Evolutionary conservation across 495 filamentous ascomycete species (phyloP).

Genomic region (Podospora fimiseda): DNA sequence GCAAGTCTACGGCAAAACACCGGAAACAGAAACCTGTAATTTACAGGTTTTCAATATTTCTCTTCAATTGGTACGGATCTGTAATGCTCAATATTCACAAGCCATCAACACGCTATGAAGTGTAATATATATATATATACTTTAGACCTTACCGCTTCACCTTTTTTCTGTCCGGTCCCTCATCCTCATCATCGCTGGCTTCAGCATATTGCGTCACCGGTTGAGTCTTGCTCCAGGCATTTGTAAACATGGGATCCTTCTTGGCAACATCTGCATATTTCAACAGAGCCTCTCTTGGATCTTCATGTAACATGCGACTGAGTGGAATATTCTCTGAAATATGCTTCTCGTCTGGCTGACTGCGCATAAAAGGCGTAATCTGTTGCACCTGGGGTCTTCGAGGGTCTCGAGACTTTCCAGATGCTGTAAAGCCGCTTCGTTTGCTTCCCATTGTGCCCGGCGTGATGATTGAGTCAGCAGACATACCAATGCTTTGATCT

Average conservation of each 20-base stretch:
- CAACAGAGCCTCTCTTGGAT: slow-evolving; percentile 86
- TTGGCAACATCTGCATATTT: slow-evolving; percentile 94
- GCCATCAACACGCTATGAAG: too few relatives aligned
- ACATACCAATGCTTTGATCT: slow-evolving; percentile 68
- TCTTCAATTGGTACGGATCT: too few relatives aligned
- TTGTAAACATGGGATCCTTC: slow-evolving; percentile 90
- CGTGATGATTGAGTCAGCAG: slow-evolving; percentile 72
- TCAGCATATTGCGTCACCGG: slow-evolving; percentile 89
- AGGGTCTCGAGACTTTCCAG: slow-evolving; percentile 73
- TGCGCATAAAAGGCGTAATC: slow-evolving; percentile 87
- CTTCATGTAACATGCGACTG: slow-evolving; percentile 93
- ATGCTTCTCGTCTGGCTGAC: slow-evolving; percentile 82
- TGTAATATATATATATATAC: background rate
- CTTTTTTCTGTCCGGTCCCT: slow-evolving; percentile 64
- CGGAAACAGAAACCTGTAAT: background rate
- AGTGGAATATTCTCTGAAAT: slow-evolving; percentile 82
- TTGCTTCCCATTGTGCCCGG: slow-evolving; percentile 48
- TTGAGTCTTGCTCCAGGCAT: slow-evolving; percentile 87
- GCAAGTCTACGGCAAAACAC: slow-evolving; percentile 5
- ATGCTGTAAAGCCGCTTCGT: slow-evolving; percentile 61
- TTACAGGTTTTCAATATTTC: background rate
- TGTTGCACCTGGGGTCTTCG: slow-evolving; percentile 72
- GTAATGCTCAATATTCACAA: too few relatives aligned
- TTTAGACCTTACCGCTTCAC: slow-evolving; percentile 39
- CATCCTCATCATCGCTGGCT: slow-evolving; percentile 82